Conservation (phyloP, 306 rosid species). For the Sophora flavescens region DNA sequence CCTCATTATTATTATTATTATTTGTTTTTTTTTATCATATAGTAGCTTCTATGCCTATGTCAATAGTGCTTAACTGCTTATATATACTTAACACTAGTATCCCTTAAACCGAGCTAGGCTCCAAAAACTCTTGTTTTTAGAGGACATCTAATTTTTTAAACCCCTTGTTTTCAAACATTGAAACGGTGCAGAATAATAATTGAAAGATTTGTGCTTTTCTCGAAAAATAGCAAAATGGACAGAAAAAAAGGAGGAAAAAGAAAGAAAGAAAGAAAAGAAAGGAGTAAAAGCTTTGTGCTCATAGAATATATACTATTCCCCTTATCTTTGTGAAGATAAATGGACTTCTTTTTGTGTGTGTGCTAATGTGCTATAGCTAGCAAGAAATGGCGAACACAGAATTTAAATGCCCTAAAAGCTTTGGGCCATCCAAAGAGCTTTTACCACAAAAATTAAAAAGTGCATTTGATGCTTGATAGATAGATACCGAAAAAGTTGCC, state of each 20-base stretch:
- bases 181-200: constrained; percentile 7
- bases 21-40: neutral
- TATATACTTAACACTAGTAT: neutral
- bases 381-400: constrained; percentile 53
- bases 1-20: constrained; percentile 18
- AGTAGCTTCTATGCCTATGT: constrained; percentile 8
- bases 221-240: constrained; percentile 18
- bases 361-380: constrained; percentile 23
- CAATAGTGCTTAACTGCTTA: constrained; percentile 6
- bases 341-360: constrained; percentile 8
- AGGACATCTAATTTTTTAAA: neutral
- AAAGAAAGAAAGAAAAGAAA: constrained; percentile 19
- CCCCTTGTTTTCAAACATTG: constrained; percentile 7
- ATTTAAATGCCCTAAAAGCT: constrained; percentile 54
- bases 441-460: constrained; percentile 33
- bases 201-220: constrained; percentile 24
- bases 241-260: too few species aligned
- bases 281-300: constrained; percentile 45
- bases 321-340: constrained; percentile 37
- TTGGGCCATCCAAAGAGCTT: constrained; percentile 38
- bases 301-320: constrained; percentile 57
- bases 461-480: constrained; percentile 46
- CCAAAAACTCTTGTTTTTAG: constrained; percentile 4
- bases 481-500: constrained; percentile 37
- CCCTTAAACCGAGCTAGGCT: constrained; percentile 3